Percentiles rank a stretch among this genome's conserved stretches.
Conservation (phyloP, 108 stramenopile genomes). For the Nitzschia inconspicua region DNA sequence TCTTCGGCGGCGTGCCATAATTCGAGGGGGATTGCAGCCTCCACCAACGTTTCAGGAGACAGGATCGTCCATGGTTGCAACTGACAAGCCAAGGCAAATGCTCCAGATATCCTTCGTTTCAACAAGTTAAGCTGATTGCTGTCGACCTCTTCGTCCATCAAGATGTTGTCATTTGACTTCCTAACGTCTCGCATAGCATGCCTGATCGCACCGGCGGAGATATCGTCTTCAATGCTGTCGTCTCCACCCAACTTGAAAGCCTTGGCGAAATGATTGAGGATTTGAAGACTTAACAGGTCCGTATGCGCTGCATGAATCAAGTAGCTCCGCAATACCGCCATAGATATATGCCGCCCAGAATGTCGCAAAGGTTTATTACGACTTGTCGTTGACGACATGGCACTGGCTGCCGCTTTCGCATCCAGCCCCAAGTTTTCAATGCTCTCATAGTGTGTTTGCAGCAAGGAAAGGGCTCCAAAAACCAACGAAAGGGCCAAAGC, state of each 20-base stretch:
- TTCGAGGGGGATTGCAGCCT: conserved; percentile 42
- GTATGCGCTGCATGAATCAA: conserved; percentile 3
- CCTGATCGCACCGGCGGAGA: not conserved
- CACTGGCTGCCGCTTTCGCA: conserved; percentile 42
- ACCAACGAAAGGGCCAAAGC: conserved; percentile 24
- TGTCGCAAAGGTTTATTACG: conserved; percentile 14
- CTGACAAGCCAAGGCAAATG: conserved; percentile 53
- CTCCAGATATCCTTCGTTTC: conserved; percentile 44
- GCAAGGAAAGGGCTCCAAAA: conserved; percentile 23
- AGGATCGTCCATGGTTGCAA: conserved; percentile 49
- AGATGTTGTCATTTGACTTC: not conserved
- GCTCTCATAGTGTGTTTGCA: conserved; percentile 10
- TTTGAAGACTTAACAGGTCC: not conserved
- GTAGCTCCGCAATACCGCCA: conserved; percentile 1
- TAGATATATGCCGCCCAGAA: not conserved
- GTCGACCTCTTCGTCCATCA: not conserved
- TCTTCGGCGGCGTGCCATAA: conserved; percentile 66
- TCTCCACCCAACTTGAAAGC: conserved; percentile 16
- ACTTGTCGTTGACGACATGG: conserved; percentile 32
- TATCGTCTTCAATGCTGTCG: not conserved
- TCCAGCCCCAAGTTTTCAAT: not conserved
- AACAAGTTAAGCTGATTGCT: not conserved
- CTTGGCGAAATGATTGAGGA: conserved; percentile 39
- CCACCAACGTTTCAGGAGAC: conserved; percentile 34
- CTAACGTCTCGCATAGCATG: not conserved